Percentiles rank a stretch among this genome's conserved stretches.
These are phyloP conservation scores for Microthyrium microscopicum DNA, from an alignment of 2,329 filamentous ascomycete species.

Conservation along the genomic window DNA sequence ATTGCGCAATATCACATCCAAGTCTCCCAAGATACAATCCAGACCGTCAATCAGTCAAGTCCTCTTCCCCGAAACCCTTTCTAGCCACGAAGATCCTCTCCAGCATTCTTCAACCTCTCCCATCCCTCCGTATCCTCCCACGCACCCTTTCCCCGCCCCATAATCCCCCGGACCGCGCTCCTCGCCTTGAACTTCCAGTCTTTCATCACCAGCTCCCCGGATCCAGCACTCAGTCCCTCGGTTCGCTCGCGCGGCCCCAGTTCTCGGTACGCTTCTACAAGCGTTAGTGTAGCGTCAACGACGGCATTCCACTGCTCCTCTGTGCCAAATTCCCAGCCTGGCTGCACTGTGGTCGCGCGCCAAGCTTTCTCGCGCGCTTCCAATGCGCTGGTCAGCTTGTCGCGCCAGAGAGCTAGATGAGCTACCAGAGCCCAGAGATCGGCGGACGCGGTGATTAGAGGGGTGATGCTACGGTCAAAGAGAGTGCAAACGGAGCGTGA, in stretches of 20 bases:
- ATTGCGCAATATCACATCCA: too few relatives aligned
- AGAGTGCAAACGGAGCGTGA: slow-evolving; percentile 51
- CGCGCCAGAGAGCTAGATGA: slow-evolving; percentile 55
- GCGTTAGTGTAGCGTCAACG: slow-evolving; percentile 60
- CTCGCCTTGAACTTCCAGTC: slow-evolving; percentile 83
- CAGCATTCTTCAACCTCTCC: slow-evolving; percentile 37
- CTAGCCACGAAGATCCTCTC: slow-evolving; percentile 25
- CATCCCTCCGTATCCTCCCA: slow-evolving; percentile 69
- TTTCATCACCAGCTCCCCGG: slow-evolving; percentile 45
- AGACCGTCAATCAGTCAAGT: too few relatives aligned
- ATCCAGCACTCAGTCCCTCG: slow-evolving; percentile 32
- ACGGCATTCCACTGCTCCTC: slow-evolving; percentile 52
- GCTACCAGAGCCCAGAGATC: slow-evolving; percentile 63
- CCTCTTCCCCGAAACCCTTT: too few relatives aligned
- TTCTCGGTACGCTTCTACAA: slow-evolving; percentile 72
- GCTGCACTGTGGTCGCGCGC: slow-evolving; percentile 48
- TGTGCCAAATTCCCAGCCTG: slow-evolving; percentile 37
- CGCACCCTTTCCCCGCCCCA: slow-evolving; percentile 61
- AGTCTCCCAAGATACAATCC: too few relatives aligned
- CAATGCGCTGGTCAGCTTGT: slow-evolving; percentile 54
- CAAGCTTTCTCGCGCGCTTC: slow-evolving; percentile 82
- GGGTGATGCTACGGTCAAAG: slow-evolving; percentile 57
- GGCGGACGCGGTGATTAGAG: slow-evolving; percentile 66
- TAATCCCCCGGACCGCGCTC: slow-evolving; percentile 65
- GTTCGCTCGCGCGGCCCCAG: slow-evolving; percentile 35